Base-by-base conservation (phyloP, 2,329 filamentous ascomycete species). In the Colletotrichum sp. region DNA sequence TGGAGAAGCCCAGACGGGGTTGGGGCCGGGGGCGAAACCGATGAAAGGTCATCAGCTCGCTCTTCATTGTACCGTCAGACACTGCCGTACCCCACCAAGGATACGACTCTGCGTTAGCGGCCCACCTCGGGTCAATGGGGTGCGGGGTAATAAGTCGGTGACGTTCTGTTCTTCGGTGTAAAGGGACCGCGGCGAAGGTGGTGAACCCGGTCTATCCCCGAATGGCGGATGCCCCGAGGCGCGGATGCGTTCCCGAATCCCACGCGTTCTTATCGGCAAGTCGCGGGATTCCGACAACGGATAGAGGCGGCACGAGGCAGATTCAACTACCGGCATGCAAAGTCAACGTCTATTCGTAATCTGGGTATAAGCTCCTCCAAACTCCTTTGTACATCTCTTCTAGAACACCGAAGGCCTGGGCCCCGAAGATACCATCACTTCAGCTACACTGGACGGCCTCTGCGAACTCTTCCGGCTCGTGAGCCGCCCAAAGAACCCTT, bases 401-500 rank as follows among this genome's bases (percentile, higher is more conserved):
- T 71, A 66, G 24, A 24, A 74, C 18, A 74, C 70, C 55, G 74
- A 68, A 13, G 74, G 49, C 34, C 74, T 44, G 7, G 73, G 44
- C 10, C 75, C 76, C 3, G 71, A 65, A 4, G 71, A 65, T 13
- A 74, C 74, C 26, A 64, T 49, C 32, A 62, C 24, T 13, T 82
- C 83, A 6, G 82, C 80, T 36, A 84, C 77, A 64, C 85, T 86
- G 21, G 79, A 74, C 59, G 83, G 81, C 69, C 84, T 78, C 79
- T 68, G 76, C 76, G 77, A 80, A 44, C 78, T 77, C 76, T 81
- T 82, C 36, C 83, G 83, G 39, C 79, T 81, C 9, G 83, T 82
- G 76, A 87, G 82, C 52, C 81, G 82, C 32, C 84, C 80, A 18
- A 87, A 71, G 55, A 87, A 80, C 7, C 83, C 82, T 12, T 78